Percentiles rank a stretch among this genome's conserved stretches.
Evolutionary conservation across 1,284 basidiomycete genomes (phyloP).

Genomic region (Mrakiaceae sp.): DNA sequence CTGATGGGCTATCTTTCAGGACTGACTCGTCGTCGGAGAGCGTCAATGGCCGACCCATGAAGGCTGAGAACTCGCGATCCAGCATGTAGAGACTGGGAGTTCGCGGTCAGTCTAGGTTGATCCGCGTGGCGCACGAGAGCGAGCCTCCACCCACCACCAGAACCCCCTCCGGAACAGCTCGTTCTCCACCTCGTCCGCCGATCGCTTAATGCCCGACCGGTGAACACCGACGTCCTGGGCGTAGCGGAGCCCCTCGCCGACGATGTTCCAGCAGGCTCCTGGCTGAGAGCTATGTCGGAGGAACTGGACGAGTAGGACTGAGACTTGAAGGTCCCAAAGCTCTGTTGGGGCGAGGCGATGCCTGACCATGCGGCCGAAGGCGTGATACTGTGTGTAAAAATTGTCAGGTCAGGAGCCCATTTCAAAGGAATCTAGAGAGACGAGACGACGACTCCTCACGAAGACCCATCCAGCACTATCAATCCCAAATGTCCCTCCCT

Average conservation of each 20-base stretch:
- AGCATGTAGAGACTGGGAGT: conserved; percentile 3
- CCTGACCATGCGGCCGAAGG: conserved; percentile 15
- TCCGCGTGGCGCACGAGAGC: too few relatives aligned
- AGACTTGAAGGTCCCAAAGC: conserved; percentile 16
- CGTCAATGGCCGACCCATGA: conserved; percentile 12
- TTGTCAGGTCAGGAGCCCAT: neutral
- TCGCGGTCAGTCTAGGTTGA: neutral
- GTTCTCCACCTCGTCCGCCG: conserved; percentile 12
- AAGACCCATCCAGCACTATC: conserved; percentile 14
- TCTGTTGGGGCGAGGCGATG: conserved; percentile 17
- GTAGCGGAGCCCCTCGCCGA: conserved; percentile 13
- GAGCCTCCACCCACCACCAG: conserved; percentile 2
- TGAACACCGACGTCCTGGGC: conserved; percentile 17
- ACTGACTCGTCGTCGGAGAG: conserved; percentile 15
- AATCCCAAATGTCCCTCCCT: conserved; percentile 5
- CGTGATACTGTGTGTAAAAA: conserved; percentile 4
- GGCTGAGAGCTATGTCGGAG: conserved; percentile 11
- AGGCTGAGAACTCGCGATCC: conserved; percentile 13
- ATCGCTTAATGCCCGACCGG: conserved; percentile 9
- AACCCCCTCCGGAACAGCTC: conserved; percentile 12
- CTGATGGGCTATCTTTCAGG: neutral
- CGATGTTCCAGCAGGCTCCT: conserved; percentile 13
- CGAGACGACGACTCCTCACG: neutral
- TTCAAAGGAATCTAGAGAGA: neutral
- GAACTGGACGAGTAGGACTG: conserved; percentile 16